Base-by-base conservation (phyloP, 2,329 filamentous ascomycete species). In the Pezicula carpinea region DNA sequence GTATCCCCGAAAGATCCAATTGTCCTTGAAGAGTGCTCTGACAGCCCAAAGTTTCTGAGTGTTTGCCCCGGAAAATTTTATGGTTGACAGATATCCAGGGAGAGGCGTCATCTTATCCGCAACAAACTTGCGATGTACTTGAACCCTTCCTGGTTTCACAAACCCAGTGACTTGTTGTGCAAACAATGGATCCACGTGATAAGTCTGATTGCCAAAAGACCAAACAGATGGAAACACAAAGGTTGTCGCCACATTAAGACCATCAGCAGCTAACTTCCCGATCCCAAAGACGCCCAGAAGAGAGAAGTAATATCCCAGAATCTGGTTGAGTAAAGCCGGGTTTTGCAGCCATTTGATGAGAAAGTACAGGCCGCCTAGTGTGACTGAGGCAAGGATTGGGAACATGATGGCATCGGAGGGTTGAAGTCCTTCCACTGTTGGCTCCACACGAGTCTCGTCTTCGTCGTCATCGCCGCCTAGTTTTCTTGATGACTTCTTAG, bases 291-390 rank as follows among this genome's bases (percentile, higher is more conserved):
- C 67, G 0, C 88, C 89, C 62, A 92, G 82, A 48, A 80, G 66
- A 3, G 87, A 87, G 68, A 96, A 91, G 71, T 97, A 96, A 60
- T 78, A 82, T 33, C 87, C 84, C 18, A 97, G 71, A 33, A 95
- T 78, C 66, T 85, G 87, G 70, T 92, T 96, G 59, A 97, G 69
- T 18, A 95, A 71, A 10, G 82, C 75, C 1, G 90, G 84, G 59
- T 96, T 88, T 54, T 92, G 75, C 46, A 96, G 79, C 78, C 85
- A 93, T 64, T 95, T 89, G 62, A 97, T 89, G 50, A 96, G 73
- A 58, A 91, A 84, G 70, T 97, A 97, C 11, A 97, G 74, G 5
- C 82, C 82, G 35, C 82, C 76, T 7, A 97, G 78, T 1, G 85
- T 81, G 8, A 73, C 60, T 2, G 83, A 89, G 5, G 90, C 91